Conservation (phyloP, 225 moss, liverwort and hornwort genomes). For the Bryum argenteum region DNA sequence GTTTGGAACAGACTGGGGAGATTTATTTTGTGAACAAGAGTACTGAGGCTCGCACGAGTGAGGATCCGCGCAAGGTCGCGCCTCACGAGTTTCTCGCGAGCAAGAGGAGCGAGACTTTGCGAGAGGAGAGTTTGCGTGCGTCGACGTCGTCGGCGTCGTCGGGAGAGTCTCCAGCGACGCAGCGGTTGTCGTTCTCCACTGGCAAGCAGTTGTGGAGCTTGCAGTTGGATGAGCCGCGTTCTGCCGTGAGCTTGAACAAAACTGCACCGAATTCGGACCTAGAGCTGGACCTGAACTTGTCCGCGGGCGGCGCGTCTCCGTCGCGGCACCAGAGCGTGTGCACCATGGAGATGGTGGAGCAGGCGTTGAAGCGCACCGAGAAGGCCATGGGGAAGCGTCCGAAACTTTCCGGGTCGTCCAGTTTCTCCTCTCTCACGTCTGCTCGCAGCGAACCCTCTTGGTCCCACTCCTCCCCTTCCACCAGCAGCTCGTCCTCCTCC, state of each 20-base stretch:
- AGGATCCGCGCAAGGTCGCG: conserved; percentile 46
- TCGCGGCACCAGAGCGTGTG: conserved; percentile 50
- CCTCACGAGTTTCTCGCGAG: conserved; percentile 69
- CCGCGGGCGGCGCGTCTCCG: conserved; percentile 27
- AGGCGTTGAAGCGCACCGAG: conserved; percentile 49
- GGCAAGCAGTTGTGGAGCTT: conserved; percentile 57
- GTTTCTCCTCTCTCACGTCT: conserved; percentile 41
- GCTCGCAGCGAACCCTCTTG: conserved; percentile 32
- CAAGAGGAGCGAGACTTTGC: conserved; percentile 59
- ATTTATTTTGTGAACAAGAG: conserved; percentile 64
- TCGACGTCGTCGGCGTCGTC: conserved; percentile 36
- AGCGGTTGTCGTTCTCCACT: conserved; percentile 44
- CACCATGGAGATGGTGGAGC: conserved; percentile 65
- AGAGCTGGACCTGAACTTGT: conserved; percentile 52
- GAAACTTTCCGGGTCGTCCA: conserved; percentile 40
- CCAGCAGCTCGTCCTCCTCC: conserved; percentile 47
- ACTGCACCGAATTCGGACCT: conserved; percentile 39
- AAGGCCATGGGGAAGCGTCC: conserved; percentile 50
- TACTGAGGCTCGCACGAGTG: conserved; percentile 41
- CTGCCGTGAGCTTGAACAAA: conserved; percentile 24
- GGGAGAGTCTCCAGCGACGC: conserved; percentile 8
- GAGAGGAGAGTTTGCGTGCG: conserved; percentile 34
- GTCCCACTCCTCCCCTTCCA: conserved; percentile 46
- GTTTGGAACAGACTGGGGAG: conserved; percentile 53
- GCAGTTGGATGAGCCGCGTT: conserved; percentile 41